Evolutionary conservation across 2,329 filamentous ascomycete genomes (phyloP).

Genomic region (Aureobasidium sp.): DNA sequence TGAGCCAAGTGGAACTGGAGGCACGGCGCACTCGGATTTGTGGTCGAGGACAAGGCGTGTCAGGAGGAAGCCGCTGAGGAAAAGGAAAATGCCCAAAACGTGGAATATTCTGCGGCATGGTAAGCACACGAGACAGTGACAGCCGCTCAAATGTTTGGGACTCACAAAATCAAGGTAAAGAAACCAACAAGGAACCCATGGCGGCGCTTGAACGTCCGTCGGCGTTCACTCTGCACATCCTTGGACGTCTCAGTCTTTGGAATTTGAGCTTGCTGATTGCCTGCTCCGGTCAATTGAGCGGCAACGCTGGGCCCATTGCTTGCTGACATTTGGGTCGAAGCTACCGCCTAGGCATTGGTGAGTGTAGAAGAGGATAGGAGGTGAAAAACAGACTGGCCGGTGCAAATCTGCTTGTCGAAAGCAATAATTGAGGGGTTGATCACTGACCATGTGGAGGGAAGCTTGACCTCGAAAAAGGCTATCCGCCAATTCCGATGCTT

Average conservation of each 20-base stretch:
- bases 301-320: not conserved
- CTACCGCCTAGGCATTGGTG: constrained; percentile 13
- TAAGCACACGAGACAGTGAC: not conserved
- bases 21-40: constrained; percentile 66
- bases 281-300: constrained; percentile 9
- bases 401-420: not conserved
- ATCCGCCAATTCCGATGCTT: not conserved
- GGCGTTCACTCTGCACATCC: constrained; percentile 33
- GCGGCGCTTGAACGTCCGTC: constrained; percentile 46
- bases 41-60: constrained; percentile 76
- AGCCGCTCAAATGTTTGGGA: not conserved
- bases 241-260: constrained; percentile 18
- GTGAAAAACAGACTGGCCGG: not conserved
- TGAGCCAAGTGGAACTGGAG: constrained; percentile 49
- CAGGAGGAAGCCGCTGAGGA: constrained; percentile 89
- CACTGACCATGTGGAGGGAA: constrained; percentile 1
- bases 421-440: constrained; percentile 9
- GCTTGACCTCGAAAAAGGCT: not conserved
- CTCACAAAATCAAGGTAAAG: constrained; percentile 59
- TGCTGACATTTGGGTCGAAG: constrained; percentile 9
- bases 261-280: constrained; percentile 6
- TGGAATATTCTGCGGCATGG: constrained; percentile 56
- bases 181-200: constrained; percentile 53
- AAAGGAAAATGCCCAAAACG: constrained; percentile 75
- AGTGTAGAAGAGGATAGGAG: not conserved